Evolutionary conservation across 495 filamentous ascomycete species (phyloP), one percentile per base, ranked within the genome.

Genomic region (Hypoxylon subgilvum): DNA sequence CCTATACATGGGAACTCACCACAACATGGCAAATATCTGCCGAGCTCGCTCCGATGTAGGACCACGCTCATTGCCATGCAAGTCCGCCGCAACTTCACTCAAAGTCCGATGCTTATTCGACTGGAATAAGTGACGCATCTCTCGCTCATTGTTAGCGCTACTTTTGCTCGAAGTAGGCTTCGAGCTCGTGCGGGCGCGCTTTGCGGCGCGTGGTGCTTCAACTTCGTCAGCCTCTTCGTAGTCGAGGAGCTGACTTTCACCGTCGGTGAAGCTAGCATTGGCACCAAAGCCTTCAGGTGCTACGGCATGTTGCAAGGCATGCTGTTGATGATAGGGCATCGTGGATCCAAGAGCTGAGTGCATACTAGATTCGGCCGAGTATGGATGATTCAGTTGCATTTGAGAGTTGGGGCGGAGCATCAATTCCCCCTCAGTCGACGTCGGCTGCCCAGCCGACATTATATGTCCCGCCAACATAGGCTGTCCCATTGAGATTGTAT

Each of bases 1-100:
- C n/a, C n/a, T n/a, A n/a, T 10, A 18, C 14, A 3, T 10, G n/a
- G 41, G 8, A 52, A 70, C 81, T 59, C 84, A 97, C 94, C 94
- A 98, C 52, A 96, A 85, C 90, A 98, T 96, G 10, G 94, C 94
- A 70, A 97, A 97, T 18, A 98, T 86, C 76, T 98, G 94, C 55
- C 96, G 92, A 34, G 92, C 89, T 69, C 95, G 88, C 71, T 98
- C 94, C 5, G 93, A 89, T 69, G 91, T 91, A 10, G 90, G 88
- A 0, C 80, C 80, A 22, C 80, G 75, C 56, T 84, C 81, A 52
- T 84, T 83, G 4, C 79, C 80, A 60, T 81, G 79, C 16, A 90
- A 79, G 69, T 92, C 91, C 23, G 78, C 78, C 3, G 93, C 94
- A 56, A 98, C 90, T 21, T 96, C 90, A 54, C 88, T 84, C 40